Percentiles rank a stretch among this genome's conserved stretches.
Conservation (phyloP, 257 asterid species). For the Nyctanthes arbortristis region DNA sequence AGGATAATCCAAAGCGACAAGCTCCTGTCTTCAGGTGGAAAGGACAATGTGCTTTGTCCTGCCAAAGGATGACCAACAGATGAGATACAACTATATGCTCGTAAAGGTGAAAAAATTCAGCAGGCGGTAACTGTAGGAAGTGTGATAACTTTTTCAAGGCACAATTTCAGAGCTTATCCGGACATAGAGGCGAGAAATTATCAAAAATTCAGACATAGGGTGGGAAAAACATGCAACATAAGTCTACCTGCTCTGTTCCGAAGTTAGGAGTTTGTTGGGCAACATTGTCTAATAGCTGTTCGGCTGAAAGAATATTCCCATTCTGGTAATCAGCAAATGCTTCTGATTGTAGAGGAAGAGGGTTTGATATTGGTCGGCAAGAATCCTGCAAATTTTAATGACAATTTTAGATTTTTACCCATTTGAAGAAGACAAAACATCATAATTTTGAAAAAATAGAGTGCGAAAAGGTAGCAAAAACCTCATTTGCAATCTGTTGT, state of each 20-base stretch:
- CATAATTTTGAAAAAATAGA: slow-evolving; percentile 10
- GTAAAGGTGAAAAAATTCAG: slow-evolving; percentile 8
- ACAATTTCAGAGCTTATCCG: slow-evolving; percentile 2
- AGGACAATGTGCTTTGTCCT: slow-evolving; percentile 99
- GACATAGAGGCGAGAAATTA: slow-evolving; percentile 1
- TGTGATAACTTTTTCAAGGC: slow-evolving; percentile 23
- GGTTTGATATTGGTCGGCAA: slow-evolving; percentile 88
- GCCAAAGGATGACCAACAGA: slow-evolving; percentile 40
- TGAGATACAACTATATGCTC: slow-evolving; percentile 29
- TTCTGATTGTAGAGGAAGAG: slow-evolving; percentile 91
- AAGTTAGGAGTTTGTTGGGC: slow-evolving; percentile 95
- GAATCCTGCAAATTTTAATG: slow-evolving; percentile 58
- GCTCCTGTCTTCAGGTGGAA: slow-evolving; percentile 98
- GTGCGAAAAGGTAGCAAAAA: slow-evolving; percentile 29
- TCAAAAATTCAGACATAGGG: slow-evolving; percentile 10
- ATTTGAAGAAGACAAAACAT: neutral
- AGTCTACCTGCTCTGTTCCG: slow-evolving; percentile 89
- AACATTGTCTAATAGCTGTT: slow-evolving; percentile 74
- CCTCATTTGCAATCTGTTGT: slow-evolving; percentile 47
- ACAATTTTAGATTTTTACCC: slow-evolving; percentile 23
- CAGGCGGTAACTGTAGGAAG: no score
- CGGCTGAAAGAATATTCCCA: slow-evolving; percentile 68
- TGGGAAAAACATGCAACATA: slow-evolving; percentile 15
- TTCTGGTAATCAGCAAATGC: slow-evolving; percentile 60
- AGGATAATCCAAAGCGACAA: slow-evolving; percentile 87